A percentile compares a stretch with the other conserved stretches of the same genome.
These are phyloP conservation scores for Globisporangium spinosum DNA, from an alignment of 352 stramenopile species.

Conservation along the genomic window DNA sequence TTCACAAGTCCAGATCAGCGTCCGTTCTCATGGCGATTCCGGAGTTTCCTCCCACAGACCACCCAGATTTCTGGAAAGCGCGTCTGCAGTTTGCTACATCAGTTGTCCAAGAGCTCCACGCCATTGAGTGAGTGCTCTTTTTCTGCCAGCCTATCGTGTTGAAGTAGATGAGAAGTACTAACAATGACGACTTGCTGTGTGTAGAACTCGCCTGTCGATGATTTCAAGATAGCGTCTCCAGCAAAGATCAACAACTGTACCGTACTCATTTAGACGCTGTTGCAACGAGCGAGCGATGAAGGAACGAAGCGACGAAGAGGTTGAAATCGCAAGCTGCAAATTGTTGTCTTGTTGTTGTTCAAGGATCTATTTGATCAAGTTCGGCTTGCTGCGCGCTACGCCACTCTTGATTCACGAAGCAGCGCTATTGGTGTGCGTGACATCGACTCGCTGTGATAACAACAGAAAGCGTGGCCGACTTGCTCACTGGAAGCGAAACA, in stretches of 20 bases:
- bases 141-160: neutral
- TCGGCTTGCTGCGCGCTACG: neutral
- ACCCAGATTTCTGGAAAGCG: conserved; percentile 19
- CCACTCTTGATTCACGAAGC: neutral
- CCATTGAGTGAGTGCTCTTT: conserved; percentile 7
- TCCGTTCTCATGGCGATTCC: neutral
- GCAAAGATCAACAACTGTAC: neutral
- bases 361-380: neutral
- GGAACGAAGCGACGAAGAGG: neutral
- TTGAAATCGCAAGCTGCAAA: neutral
- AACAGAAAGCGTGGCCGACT: neutral
- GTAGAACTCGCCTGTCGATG: conserved; percentile 8
- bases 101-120: conserved; percentile 5
- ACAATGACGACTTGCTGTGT: neutral
- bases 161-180: neutral
- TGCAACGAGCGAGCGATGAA: neutral
- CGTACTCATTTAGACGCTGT: neutral
- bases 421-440: neutral
- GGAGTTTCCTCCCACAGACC: conserved; percentile 1
- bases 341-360: neutral
- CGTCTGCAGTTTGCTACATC: conserved; percentile 11
- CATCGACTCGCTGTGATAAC: neutral
- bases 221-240: conserved; percentile 15
- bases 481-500: neutral
- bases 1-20: neutral